Percentiles rank a stretch among this genome's conserved stretches.
Conservation (phyloP, 2,329 filamentous ascomycete species). For the Diaporthe vaccinii region DNA sequence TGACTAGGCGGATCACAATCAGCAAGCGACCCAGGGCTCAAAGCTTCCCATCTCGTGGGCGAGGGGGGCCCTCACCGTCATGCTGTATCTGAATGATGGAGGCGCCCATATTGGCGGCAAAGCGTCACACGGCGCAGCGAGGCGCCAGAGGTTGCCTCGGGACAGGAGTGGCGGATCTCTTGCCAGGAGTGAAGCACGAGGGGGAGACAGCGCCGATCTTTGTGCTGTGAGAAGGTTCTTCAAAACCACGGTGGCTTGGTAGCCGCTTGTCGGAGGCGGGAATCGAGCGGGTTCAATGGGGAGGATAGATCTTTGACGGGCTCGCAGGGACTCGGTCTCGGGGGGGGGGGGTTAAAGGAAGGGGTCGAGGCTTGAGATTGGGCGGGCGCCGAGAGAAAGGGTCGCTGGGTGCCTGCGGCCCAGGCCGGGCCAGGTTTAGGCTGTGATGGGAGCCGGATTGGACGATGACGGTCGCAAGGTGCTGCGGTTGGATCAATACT, state of each 20-base stretch:
- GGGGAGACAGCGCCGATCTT: conserved; percentile 2
- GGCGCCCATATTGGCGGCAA: conserved; percentile 77
- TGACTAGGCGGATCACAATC: conserved; percentile 62
- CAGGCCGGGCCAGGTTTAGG: conserved; percentile 13
- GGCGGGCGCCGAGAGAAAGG: conserved; percentile 16
- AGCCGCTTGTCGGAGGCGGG: background rate
- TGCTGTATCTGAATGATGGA: conserved; percentile 90
- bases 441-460: conserved; percentile 15
- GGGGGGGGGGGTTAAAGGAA: conserved; percentile 10
- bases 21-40: conserved; percentile 10
- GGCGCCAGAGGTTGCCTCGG: conserved; percentile 28
- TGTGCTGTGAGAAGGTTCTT: background rate
- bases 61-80: conserved; percentile 67
- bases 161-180: conserved; percentile 22
- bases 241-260: background rate
- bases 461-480: conserved; percentile 4
- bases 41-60: background rate
- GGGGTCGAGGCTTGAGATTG: background rate
- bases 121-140: conserved; percentile 40
- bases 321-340: background rate
- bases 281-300: conserved; percentile 14
- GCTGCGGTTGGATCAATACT: conserved; percentile 11
- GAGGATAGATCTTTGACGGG: background rate
- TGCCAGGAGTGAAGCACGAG: conserved; percentile 11
- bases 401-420: conserved; percentile 17